Evolutionary conservation across 495 filamentous ascomycete genomes (phyloP), one percentile per base, ranked within the genome.

Genomic region (Tuber magnatum): DNA sequence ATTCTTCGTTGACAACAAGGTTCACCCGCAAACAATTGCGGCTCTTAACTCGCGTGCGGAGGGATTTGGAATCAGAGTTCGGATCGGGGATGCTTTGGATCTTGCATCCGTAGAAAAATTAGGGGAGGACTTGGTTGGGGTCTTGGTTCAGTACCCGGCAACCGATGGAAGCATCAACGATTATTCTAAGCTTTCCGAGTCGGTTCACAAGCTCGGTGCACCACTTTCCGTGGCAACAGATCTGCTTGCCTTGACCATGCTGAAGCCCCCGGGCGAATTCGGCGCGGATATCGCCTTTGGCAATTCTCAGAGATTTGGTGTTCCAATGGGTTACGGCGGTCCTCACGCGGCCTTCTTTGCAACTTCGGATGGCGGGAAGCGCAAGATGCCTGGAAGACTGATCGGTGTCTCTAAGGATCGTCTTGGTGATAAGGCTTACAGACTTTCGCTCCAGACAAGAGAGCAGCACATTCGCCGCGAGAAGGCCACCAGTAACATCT

Each of bases 401-500:
- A 90, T 99, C 73, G 95, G 95, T 77, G 89, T 98, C 1, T 97
- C 95, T 56, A 97, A 96, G 84, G 95, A 99, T 81, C 87, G 95
- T 73, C 85, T 94, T 12, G 95, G 95, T 12, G 89, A 92, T 77
- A 89, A 87, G 22, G 95, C 95, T n/a, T 90, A 95, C 78, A 86
- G 95, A 81, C 85, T 99, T 81, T 92, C 95, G 38, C 85, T 99
- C 68, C 95, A 99, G 85, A 99, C 95, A 20, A 86, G 95, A 82
- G 95, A 99, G 85, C 95, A 99, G 84, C 95, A 99, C 82, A 99
- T 99, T 83, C 88, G 95, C 79, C 89, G 95, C 81, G 95, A 99
- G 84, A 99, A 99, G 88, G 95, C 95, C 2, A 99, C 95, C 9
- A 97, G 94, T 86, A 99, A 99, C 84, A 97, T 99, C 75, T 99